Evolutionary conservation across 2,329 filamentous ascomycete species (phyloP).

Genomic region (Penicillium capsulatum): DNA sequence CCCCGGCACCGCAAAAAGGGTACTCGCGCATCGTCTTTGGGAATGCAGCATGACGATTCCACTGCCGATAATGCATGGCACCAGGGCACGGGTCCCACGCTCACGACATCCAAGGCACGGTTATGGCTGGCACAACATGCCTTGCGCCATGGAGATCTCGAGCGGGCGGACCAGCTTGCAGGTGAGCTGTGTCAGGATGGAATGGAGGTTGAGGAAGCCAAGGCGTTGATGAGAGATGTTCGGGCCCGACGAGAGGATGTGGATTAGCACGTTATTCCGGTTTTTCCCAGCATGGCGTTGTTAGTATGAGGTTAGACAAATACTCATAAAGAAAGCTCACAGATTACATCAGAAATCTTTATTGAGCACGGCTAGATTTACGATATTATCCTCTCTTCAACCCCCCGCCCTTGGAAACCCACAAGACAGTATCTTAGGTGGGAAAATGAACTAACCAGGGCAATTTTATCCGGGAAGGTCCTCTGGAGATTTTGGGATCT

Average conservation of each 20-base stretch:
- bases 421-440: not conserved
- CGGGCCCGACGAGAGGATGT: slow-evolving; percentile 64
- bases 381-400: no score
- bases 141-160: slow-evolving; percentile 70
- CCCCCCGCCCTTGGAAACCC: no score
- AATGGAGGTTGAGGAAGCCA: slow-evolving; percentile 93
- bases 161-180: slow-evolving; percentile 72
- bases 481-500: no score
- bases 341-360: no score
- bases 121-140: slow-evolving; percentile 89
- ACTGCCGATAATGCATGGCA: slow-evolving; percentile 35
- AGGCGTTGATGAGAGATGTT: slow-evolving; percentile 83
- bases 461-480: no score
- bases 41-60: slow-evolving; percentile 34
- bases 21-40: slow-evolving; percentile 26
- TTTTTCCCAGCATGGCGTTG: not conserved
- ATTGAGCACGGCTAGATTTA: no score
- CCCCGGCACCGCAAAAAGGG: slow-evolving; percentile 43
- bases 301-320: no score
- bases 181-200: slow-evolving; percentile 94
- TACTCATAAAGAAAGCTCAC: no score
- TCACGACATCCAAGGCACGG: slow-evolving; percentile 84
- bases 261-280: slow-evolving; percentile 2
- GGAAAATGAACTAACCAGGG: no score
- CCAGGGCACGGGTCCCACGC: slow-evolving; percentile 74